phyloP scores from a whole-genome alignment of 768 basidiomycete species.

The Leccinum boreale region DNA sequence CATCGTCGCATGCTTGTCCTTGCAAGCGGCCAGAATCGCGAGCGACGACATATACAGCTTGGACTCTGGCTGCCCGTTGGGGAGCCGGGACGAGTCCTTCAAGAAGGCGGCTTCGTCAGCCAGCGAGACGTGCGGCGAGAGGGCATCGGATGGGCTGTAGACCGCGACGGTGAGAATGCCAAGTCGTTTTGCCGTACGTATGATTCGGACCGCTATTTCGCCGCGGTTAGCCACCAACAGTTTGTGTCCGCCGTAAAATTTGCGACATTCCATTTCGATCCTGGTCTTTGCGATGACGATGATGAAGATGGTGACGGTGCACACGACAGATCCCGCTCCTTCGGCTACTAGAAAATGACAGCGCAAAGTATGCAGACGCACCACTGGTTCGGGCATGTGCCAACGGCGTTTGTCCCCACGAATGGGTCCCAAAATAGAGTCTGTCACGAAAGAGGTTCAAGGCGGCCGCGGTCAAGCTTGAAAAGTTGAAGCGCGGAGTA shows the following conservation, averaged over 20 bases:
- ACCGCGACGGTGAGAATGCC: slow-evolving; percentile 54
- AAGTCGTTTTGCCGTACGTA: slow-evolving; percentile 52
- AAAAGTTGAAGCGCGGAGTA: neutral
- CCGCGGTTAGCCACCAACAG: slow-evolving; percentile 69
- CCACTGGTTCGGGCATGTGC: neutral
- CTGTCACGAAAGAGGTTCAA: neutral
- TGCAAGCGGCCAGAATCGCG: slow-evolving; percentile 42
- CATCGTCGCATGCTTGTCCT: slow-evolving; percentile 41
- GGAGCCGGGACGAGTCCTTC: slow-evolving; percentile 11
- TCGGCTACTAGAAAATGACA: neutral
- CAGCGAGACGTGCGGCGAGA: slow-evolving; percentile 53
- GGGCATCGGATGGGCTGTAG: slow-evolving; percentile 56
- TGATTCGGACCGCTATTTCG: slow-evolving; percentile 65
- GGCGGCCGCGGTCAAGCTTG: too few relatives aligned
- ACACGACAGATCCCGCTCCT: neutral
- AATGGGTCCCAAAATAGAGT: neutral
- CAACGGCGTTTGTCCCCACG: neutral
- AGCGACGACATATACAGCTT: slow-evolving; percentile 40
- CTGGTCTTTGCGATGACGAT: neutral
- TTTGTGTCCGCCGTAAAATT: slow-evolving; percentile 36
- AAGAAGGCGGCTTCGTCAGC: slow-evolving; percentile 50
- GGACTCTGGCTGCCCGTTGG: slow-evolving; percentile 36
- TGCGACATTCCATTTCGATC: slow-evolving; percentile 10
- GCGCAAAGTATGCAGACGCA: neutral
- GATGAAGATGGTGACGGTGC: neutral